These are phyloP conservation scores for Astrothelium macrocarpum DNA, from an alignment of 495 filamentous ascomycete genomes.

Conservation along the genomic window DNA sequence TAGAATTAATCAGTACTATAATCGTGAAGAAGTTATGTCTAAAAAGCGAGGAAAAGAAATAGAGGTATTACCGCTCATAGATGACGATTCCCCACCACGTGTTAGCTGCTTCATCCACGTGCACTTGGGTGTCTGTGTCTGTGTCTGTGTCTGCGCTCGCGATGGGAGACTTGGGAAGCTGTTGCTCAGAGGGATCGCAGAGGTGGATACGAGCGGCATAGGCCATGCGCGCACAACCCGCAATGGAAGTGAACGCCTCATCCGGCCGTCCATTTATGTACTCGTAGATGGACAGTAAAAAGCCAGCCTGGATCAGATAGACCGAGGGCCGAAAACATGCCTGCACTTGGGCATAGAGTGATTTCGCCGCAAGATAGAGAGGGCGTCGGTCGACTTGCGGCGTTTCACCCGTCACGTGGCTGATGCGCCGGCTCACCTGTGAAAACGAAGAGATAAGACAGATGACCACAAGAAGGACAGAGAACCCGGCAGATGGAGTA, in stretches of 20 bases:
- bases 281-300: constrained; percentile 27
- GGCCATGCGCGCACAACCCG: constrained; percentile 25
- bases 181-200: not conserved
- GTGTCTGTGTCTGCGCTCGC: not conserved
- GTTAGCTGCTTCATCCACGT: constrained; percentile 26
- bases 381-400: constrained; percentile 18
- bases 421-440: constrained; percentile 11
- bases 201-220: constrained; percentile 24
- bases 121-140: constrained; percentile 10
- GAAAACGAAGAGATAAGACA: constrained; percentile 27
- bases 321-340: constrained; percentile 22
- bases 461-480: constrained; percentile 32
- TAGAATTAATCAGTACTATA: not conserved
- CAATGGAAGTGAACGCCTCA: constrained; percentile 28
- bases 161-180: not conserved
- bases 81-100: constrained; percentile 34
- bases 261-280: constrained; percentile 25
- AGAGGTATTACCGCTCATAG: constrained; percentile 24
- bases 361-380: constrained; percentile 29
- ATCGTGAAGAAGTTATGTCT: not conserved
- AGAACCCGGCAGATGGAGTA: constrained; percentile 24
- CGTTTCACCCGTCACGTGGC: not conserved
- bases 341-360: constrained; percentile 32
- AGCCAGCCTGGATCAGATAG: constrained; percentile 29
- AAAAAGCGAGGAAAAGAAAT: constrained; percentile 9